Percentiles rank a stretch among this genome's conserved stretches.
phyloP scores from a whole-genome alignment of 495 filamentous ascomycete genomes.

The Hypoxylon intermedium region DNA sequence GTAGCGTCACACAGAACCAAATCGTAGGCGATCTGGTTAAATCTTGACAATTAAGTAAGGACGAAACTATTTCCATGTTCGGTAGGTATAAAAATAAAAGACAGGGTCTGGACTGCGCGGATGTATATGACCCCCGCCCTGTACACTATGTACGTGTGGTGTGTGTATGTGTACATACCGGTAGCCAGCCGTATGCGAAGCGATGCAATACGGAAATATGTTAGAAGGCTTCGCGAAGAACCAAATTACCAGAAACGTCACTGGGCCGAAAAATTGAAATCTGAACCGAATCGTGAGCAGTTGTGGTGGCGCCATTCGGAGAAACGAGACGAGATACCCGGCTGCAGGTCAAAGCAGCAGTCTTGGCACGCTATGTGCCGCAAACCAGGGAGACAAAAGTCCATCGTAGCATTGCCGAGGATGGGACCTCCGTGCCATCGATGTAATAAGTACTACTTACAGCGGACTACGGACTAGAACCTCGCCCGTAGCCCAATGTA shows the following conservation, averaged over 20 bases:
- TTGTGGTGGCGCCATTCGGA: slow-evolving; percentile 37
- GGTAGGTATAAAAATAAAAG: slow-evolving; percentile 25
- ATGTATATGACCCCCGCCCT: not conserved
- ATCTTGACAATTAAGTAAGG: slow-evolving; percentile 20
- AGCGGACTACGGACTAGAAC: not conserved
- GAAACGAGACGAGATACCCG: slow-evolving; percentile 42
- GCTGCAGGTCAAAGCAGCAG: slow-evolving; percentile 38
- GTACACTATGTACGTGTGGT: not conserved
- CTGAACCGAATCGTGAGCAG: slow-evolving; percentile 35
- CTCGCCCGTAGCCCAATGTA: slow-evolving; percentile 15
- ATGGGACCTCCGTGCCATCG: slow-evolving; percentile 17
- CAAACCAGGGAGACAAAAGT: slow-evolving; percentile 25
- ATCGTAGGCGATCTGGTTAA: slow-evolving; percentile 34
- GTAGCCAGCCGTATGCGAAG: not conserved
- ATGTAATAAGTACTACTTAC: not conserved
- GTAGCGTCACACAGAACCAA: slow-evolving; percentile 5
- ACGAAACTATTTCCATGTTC: slow-evolving; percentile 35
- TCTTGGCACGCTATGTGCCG: slow-evolving; percentile 34
- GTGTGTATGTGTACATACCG: slow-evolving; percentile 1
- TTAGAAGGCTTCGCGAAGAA: slow-evolving; percentile 41
- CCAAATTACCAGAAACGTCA: slow-evolving; percentile 28
- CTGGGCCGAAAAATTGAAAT: slow-evolving; percentile 33
- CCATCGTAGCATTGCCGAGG: slow-evolving; percentile 37
- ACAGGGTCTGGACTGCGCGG: slow-evolving; percentile 17
- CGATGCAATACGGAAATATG: slow-evolving; percentile 27